Base-by-base conservation (phyloP, 108 stramenopile genomes). In the Cyclostephanos tholiformis region DNA sequence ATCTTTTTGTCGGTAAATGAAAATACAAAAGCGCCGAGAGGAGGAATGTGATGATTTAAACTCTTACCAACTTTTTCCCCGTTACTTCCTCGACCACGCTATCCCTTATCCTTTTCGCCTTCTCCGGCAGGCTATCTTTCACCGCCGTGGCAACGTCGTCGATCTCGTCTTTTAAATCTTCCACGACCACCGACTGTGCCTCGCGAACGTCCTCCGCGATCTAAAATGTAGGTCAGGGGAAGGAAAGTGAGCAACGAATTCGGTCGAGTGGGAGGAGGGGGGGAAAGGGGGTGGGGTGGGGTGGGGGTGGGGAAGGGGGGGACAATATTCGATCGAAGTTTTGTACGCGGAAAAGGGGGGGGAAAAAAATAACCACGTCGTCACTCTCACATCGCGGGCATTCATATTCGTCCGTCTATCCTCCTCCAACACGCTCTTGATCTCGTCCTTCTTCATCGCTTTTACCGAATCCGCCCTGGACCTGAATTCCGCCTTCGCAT, bases 101-200 rank as follows among this genome's bases (percentile, higher is more conserved):
- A 53, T 82, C 73, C 44, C 72, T 39, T 55, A 82, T 78, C 51
- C 67, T 74, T 48, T 77, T 74, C n/a, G 58, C 73, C 64, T 73
- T 82, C 14, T 78, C 71, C 6, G 71, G 67, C 13, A 82, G 58
- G 22, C 57, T 67, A 13, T 68, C 52, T 63, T 74, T 68, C 4
- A 82, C 72, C 20, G 50, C 66, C 20, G 41, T 41, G 0, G 82
- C 82, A 41, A 66, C 82, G 36, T 73, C 77, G 52, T 82, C 82
- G 20, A 82, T 82, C 56, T 82, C 76, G 49, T 82, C 82, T 69
- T 63, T 82, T 2, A 82, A 61, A 63, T 79, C 78, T 46, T 62
- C 66, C 10, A 66, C 58, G 5, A 68, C 67, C n/a, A 72, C 67
- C 11, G 27, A 53, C 51, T 74, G 72, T 35, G 48, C 82, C 49